Evolutionary conservation across 2,329 filamentous ascomycete genomes (phyloP), one percentile per base, ranked within the genome.

Genomic region (Mollisia scopiformis): DNA sequence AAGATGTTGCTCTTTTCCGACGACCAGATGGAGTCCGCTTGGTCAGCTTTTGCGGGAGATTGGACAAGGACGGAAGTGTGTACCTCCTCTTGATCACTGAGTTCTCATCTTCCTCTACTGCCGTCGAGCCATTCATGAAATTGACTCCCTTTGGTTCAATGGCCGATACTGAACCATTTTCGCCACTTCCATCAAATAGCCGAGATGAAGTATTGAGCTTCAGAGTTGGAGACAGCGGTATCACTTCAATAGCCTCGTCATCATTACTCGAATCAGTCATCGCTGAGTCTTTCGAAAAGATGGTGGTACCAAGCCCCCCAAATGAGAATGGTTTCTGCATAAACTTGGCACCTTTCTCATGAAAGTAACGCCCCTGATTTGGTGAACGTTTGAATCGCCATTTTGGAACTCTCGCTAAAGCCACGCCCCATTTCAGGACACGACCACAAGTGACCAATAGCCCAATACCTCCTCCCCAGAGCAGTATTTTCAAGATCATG

Each of bases 381-480:
- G 43, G 62, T 28, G 81, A 77, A 58, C 88, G 85, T 68, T 87
- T 84, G 69, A 98, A 93, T 46, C 93, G 90, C 92, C 94, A 97
- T 69, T 88, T 92, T 2, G 95, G 95, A 19, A 98, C 91, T 59
- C 94, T 84, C 54, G 94, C 93, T 62, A 99, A 79, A 27, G 89
- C 84, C 56, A 98, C 89, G 49, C 91, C 93, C 90, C 92, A 96
- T 69, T 83, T 84, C 35, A 98, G 85, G 13, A 95, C 85, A 30
- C 87, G 83, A 30, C 86, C 85, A 72, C 92, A 96, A 6, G 85
- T 78, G 3, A 94, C 77, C 56, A 97, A 86, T 16, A 96, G 75
- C 49, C 86, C 83, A 30, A 97, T 75, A 1, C 93, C 93, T n/a
- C 94, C 88, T 47, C 88, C 81, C 91, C 91, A 97, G 58, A 97